Base-by-base conservation (phyloP, 176 grass and related monocot genomes). In the Juncus effusus region DNA sequence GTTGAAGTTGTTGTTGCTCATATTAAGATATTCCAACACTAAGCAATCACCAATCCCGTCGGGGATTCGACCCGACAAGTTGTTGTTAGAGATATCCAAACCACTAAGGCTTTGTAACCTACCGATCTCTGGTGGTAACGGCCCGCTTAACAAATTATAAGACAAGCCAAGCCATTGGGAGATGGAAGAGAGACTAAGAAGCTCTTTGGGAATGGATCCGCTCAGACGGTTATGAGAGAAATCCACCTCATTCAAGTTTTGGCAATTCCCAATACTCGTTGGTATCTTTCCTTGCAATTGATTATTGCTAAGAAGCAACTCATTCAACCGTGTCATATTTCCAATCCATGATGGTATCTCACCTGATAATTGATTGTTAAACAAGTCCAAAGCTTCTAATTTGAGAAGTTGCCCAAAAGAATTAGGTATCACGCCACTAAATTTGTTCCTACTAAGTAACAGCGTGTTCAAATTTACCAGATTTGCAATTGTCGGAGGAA, bases 1-100 rank as follows among this genome's bases (percentile, higher is more conserved):
- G 4, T 86, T 95, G 42, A 95, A 7, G 74, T 79, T 81, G 83
- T 94, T 94, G 78, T 94, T 85, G 6, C 77, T 85, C 2, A 94
- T 82, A 45, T 59, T 53, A 37, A 94, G 52, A 3, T 76, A 81
- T 70, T 85, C 84, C 61, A 94, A 76, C 8, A 77, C 78, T 35
- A 77, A 56, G 72, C 89, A 94, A n/a, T 59, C 35, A 13, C 89
- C 89, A 16, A 94, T 78, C 2, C 72, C 69, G n/a, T 85, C 82
- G 0, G 89, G 89, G 62, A 94, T 85, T 69, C 60, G 56, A 3
- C 78, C 81, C 42, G 87, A 94, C 40, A 94, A 50, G 72, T 77
- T 76, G 60, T 94, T 94, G 78, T 85, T 76, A 51, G 87, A 82
- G n/a, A 85, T 68, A 69, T 88, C 87, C 35, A 94, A 84, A 10